These are phyloP conservation scores for Cyclostephanos tholiformis DNA, from an alignment of 108 stramenopile species.

Conservation along the genomic window DNA sequence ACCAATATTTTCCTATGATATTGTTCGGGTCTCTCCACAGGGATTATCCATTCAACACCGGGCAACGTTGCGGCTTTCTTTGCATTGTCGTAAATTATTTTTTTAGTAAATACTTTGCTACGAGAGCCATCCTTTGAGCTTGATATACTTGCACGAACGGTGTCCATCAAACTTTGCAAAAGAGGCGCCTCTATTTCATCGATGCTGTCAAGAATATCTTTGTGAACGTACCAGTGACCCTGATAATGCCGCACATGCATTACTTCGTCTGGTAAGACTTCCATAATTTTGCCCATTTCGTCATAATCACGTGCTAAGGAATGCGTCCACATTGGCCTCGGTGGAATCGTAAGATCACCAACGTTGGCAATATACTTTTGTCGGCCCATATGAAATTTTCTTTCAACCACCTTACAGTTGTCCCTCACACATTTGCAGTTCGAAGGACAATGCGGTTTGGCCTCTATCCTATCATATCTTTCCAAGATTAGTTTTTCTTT, in stretches of 20 bases:
- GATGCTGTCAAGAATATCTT: conserved; percentile 37
- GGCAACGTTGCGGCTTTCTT: conserved; percentile 7
- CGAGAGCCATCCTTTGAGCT: neutral
- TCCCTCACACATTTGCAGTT: conserved; percentile 34
- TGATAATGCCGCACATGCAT: conserved; percentile 50
- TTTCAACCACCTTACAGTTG: conserved; percentile 23
- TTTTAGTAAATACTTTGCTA: conserved; percentile 3
- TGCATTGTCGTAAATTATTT: conserved; percentile 17
- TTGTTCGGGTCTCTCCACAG: conserved; percentile 35
- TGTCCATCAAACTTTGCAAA: conserved; percentile 15
- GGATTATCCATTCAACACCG: conserved; percentile 43
- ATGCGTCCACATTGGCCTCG: conserved; percentile 52
- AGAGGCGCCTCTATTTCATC: conserved; percentile 43
- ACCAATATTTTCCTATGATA: conserved; percentile 18
- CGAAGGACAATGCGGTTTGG: conserved; percentile 31
- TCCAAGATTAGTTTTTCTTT: conserved; percentile 48
- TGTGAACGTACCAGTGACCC: conserved; percentile 47
- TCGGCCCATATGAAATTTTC: conserved; percentile 45
- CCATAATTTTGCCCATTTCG: conserved; percentile 48
- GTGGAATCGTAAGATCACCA: conserved; percentile 27
- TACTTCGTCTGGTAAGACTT: conserved; percentile 43
- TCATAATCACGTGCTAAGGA: conserved; percentile 42
- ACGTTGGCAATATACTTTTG: conserved; percentile 50
- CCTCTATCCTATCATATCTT: conserved; percentile 37
- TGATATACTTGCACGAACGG: conserved; percentile 21